These are phyloP conservation scores for Akanthomyces uredinophilus DNA, from an alignment of 2,329 filamentous ascomycete genomes.

Conservation along the genomic window DNA sequence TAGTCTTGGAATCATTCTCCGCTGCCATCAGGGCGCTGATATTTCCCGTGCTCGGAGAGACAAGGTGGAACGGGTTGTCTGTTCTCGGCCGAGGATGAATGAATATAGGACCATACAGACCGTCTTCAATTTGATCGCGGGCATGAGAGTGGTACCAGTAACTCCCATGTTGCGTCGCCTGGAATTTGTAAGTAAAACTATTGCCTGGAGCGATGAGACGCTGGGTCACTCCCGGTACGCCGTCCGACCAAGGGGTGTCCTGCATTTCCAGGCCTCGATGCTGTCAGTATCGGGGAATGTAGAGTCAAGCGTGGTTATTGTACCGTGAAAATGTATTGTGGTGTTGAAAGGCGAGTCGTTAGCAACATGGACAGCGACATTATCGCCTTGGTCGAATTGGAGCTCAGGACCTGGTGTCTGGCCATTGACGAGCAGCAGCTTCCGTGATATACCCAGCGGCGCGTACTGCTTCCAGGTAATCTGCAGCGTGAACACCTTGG, in stretches of 20 bases:
- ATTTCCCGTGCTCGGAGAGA: conserved; percentile 31
- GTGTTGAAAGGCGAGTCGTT: conserved; percentile 44
- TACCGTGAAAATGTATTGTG: conserved; percentile 47
- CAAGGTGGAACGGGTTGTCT: conserved; percentile 44
- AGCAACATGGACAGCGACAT: conserved; percentile 38
- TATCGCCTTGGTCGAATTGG: conserved; percentile 47
- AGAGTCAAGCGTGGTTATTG: background rate
- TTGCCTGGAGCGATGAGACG: conserved; percentile 42
- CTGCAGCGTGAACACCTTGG: conserved; percentile 24
- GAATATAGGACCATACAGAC: conserved; percentile 51
- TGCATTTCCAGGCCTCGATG: conserved; percentile 42
- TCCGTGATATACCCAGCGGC: conserved; percentile 39
- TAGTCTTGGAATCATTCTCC: conserved; percentile 39
- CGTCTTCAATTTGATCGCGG: conserved; percentile 53
- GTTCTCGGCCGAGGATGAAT: conserved; percentile 35
- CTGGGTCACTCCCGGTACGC: conserved; percentile 53
- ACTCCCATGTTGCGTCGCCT: conserved; percentile 51
- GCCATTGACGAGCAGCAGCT: conserved; percentile 51
- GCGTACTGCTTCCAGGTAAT: conserved; percentile 34
- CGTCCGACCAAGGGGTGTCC: conserved; percentile 55
- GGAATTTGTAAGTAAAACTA: conserved; percentile 49
- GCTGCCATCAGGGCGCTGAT: conserved; percentile 44
- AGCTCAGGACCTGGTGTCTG: conserved; percentile 58
- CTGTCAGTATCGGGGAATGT: background rate
- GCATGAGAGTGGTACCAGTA: conserved; percentile 60